Evolutionary conservation across 2,329 filamentous ascomycete genomes (phyloP).

Genomic region (Phialemonium atrogriseum): DNA sequence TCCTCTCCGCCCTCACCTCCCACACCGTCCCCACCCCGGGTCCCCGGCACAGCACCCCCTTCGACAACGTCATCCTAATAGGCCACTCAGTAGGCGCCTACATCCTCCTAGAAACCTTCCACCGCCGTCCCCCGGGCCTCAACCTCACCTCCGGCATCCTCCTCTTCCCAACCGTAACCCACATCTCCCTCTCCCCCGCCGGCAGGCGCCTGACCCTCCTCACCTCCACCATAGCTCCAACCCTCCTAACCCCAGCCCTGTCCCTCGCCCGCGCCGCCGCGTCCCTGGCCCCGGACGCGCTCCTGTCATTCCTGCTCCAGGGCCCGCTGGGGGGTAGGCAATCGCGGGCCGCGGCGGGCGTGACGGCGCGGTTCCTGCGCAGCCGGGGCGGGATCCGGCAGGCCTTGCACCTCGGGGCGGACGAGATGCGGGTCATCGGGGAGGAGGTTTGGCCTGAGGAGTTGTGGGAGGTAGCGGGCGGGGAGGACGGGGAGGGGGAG

Average conservation of each 20-base stretch:
- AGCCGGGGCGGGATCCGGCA: slow-evolving; percentile 52
- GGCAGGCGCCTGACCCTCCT: slow-evolving; percentile 44
- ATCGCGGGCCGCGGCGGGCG: slow-evolving; percentile 36
- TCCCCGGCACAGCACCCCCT: slow-evolving; percentile 26
- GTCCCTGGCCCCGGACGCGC: slow-evolving; percentile 26
- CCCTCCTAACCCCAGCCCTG: slow-evolving; percentile 32
- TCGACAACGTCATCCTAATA: slow-evolving; percentile 55
- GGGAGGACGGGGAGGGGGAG: slow-evolving; percentile 15
- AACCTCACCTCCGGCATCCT: slow-evolving; percentile 47
- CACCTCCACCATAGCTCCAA: slow-evolving; percentile 28
- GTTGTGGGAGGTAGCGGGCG: slow-evolving; percentile 43
- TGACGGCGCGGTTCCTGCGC: slow-evolving; percentile 45
- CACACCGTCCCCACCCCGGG: slow-evolving; percentile 19
- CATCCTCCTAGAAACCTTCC: slow-evolving; percentile 60
- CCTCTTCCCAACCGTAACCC: slow-evolving; percentile 67
- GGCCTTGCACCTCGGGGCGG: slow-evolving; percentile 47
- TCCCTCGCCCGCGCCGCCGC: slow-evolving; percentile 32
- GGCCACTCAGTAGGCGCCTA: slow-evolving; percentile 71
- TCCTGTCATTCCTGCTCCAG: slow-evolving; percentile 34
- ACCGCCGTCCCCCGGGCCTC: slow-evolving; percentile 40
- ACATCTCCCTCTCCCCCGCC: slow-evolving; percentile 55
- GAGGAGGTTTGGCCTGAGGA: slow-evolving; percentile 52
- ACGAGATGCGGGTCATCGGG: slow-evolving; percentile 51
- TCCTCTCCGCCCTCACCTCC: slow-evolving; percentile 20
- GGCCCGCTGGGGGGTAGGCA: slow-evolving; percentile 37